A percentile compares a stretch with the other conserved stretches of the same genome.
These are phyloP conservation scores for Caryopteris hybrid DNA, from an alignment of 305 asterid species.

Conservation along the genomic window DNA sequence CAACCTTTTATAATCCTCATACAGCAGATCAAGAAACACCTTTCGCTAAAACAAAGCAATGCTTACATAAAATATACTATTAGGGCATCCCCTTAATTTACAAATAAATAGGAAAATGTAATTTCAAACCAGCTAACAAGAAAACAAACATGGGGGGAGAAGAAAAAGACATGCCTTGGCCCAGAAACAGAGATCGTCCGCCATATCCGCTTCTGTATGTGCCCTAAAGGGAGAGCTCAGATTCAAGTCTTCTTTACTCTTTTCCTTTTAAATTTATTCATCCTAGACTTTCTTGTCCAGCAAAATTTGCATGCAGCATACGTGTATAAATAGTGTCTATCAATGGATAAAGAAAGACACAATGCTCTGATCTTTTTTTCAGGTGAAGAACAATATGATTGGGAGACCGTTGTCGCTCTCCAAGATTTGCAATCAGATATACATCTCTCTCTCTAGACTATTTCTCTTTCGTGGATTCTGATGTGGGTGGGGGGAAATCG, in stretches of 20 bases:
- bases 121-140: constrained; percentile 6
- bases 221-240: constrained; percentile 26
- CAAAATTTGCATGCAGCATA: constrained; percentile 32
- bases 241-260: constrained; percentile 39
- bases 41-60: background rate
- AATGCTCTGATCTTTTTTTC: constrained; percentile 17
- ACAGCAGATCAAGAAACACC: constrained; percentile 27
- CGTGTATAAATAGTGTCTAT: constrained; percentile 7
- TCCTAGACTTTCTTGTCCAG: background rate
- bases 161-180: constrained; percentile 37
- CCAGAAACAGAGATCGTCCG: constrained; percentile 54
- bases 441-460: constrained; percentile 23
- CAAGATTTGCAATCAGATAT: constrained; percentile 38
- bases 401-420: constrained; percentile 26
- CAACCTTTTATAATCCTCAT: background rate
- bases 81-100: constrained; percentile 4
- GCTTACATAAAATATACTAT: background rate
- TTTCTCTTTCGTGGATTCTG: constrained; percentile 15
- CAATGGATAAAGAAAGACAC: background rate
- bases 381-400: constrained; percentile 30
- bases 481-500: constrained; percentile 16
- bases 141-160: background rate
- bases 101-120: background rate
- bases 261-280: constrained; percentile 33
- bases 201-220: constrained; percentile 34